Evolutionary conservation across 164 flowering plant species (phyloP), one percentile per base, ranked within the genome.

Genomic region (Annona squamosa): DNA sequence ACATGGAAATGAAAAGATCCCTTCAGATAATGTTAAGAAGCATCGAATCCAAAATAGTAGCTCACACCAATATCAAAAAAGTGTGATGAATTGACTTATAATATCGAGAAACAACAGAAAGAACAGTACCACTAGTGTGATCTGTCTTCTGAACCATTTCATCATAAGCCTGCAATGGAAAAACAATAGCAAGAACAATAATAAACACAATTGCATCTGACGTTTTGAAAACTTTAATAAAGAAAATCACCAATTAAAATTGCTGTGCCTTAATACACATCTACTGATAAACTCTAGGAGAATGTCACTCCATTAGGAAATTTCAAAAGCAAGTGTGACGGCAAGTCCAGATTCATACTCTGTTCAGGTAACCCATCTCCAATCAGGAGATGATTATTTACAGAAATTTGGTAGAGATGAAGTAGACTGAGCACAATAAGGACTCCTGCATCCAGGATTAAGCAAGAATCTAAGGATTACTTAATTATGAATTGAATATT

Each of bases 151-250:
- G 76, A 71, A 48, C 3, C 42, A 44, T 78, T 42, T 79, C 79
- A 73, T 80, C 79, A 59, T 5, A 63, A 42, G 57, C 75, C 90
- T 87, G 86, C 78, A 79, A 63, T 52, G 63, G 52, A 41, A 69
- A 41, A n/a, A 65, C 5, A 72, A 59, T 70, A 68, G 26, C 41
- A 44, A 73, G 62, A 44, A 46, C 5, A 37, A 46, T 41, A 17
- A 77, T 61, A 74, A n/a, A 13, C 61, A 17, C 16, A 67, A 59
- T 52, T 52, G 59, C 9, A 52, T 52, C 56, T 7, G 59, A 52
- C 13, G 13, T 52, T 10, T 52, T 7, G 59, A 52, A 52, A 52
- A 7, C 59, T 26, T 26, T 26, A 26, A 26, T 26, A 26, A 1
- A 26, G 37, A 26, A 26, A 26, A 26, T 26, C 37, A 26, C 37